phyloP scores from a whole-genome alignment of 805 yeast genomes.

The Sugiyamaella chiloensis region DNA sequence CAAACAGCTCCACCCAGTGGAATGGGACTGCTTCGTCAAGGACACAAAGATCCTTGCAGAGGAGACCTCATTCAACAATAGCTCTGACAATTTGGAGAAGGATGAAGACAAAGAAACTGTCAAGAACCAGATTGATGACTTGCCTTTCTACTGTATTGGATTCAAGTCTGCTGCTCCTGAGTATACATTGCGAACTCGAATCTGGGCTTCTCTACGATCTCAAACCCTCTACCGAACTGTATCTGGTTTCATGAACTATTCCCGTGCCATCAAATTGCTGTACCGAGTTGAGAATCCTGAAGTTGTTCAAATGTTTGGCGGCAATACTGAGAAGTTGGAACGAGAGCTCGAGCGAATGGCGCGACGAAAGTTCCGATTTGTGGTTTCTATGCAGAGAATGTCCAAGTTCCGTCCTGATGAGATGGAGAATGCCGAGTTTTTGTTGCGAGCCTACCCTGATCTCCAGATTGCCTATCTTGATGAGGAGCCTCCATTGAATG shows the following conservation, averaged over 20 bases:
- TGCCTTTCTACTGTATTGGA: constrained; percentile 94
- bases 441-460: constrained; percentile 72
- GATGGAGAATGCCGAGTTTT: constrained; percentile 59
- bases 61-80: constrained; percentile 31
- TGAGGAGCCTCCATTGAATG: constrained; percentile 64
- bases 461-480: constrained; percentile 83
- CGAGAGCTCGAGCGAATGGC: constrained; percentile 88
- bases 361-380: constrained; percentile 69
- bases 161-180: constrained; percentile 98
- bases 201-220: constrained; percentile 97
- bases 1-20: constrained; percentile 92
- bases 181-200: constrained; percentile 91
- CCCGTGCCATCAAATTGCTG: constrained; percentile 89
- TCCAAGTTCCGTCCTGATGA: constrained; percentile 64
- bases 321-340: constrained; percentile 95
- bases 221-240: constrained; percentile 96
- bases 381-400: constrained; percentile 86
- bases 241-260: constrained; percentile 97
- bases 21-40: constrained; percentile 96
- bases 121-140: constrained; percentile 82
- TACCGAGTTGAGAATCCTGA: constrained; percentile 95
- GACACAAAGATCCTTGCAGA: constrained; percentile 92
- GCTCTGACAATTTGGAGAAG: constrained; percentile 38
- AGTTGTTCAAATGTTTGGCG: constrained; percentile 94
- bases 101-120: constrained; percentile 65